Evolutionary conservation across 352 stramenopile genomes (phyloP), one percentile per base, ranked within the genome.

Genomic region (Globisporangium cystogenes): DNA sequence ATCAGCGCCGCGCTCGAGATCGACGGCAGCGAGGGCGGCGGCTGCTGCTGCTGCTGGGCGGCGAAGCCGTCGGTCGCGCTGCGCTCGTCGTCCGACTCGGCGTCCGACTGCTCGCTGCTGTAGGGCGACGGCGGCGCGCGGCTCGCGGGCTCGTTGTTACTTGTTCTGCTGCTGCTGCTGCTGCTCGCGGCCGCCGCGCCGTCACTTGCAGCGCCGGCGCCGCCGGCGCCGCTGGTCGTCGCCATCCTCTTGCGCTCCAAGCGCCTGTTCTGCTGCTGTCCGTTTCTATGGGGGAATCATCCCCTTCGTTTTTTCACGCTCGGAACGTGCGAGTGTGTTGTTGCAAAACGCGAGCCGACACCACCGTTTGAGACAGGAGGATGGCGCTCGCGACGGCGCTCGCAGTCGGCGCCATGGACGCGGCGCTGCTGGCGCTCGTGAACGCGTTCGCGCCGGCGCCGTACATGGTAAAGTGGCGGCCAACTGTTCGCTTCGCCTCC

Each of bases 391-490:
- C 23, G 24, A 37, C 14, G 3, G 36, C 67, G n/a, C 20, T 55
- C 0, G 51, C 40, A 26, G 48, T 84, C 24, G 53, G 45, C 3
- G 39, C 51, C 7, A 33, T 54, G 4, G 74, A 76, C 21, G 55
- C 63, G 12, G 66, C 57, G 2, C 20, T 82, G 14, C 59, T 78
- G 1, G 29, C 39, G 23, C 47, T 49, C 35, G 63, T 86, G 16
- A 87, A 86, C 55, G 39, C 53, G 40, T 45, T 39, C 35, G 77
- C 67, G 11, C 48, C 67, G 0, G 65, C 74, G 33, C 71, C 75
- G 40, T 90, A 90, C 57, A 90, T 90, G 80, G 80, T 90, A 29
- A 29, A 56, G 7, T n/a, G 37, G 51, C 39, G 3, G 4, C 31
- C 31, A 35, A 12, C 29, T 35, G 29, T 35, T 8, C 29, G 29